Conservation (phyloP, 129 eudicot genomes). For the Saposhnikovia divaricata region DNA sequence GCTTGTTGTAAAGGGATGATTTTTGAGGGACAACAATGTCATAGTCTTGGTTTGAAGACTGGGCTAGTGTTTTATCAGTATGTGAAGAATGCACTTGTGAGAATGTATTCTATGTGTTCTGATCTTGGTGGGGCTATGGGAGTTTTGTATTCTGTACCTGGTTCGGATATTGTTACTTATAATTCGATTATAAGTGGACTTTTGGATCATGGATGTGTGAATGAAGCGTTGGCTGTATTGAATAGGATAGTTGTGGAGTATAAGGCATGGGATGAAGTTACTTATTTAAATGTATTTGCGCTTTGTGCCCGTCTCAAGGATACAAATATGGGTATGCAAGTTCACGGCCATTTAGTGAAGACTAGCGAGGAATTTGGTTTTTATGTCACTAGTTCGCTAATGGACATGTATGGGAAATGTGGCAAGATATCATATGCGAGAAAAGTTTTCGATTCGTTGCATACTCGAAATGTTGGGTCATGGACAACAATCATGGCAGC, state of each 20-base stretch:
- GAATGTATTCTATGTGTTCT: conserved; percentile 37
- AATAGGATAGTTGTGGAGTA: conserved; percentile 26
- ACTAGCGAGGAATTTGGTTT: conserved; percentile 30
- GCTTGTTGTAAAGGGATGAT: conserved; percentile 35
- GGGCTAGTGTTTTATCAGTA: conserved; percentile 49
- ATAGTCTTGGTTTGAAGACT: conserved; percentile 34
- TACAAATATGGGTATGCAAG: conserved; percentile 38
- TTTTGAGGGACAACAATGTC: conserved; percentile 38
- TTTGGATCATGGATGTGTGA: conserved; percentile 29
- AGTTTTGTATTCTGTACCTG: conserved; percentile 35
- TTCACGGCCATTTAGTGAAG: conserved; percentile 37
- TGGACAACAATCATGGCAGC: conserved; percentile 63
- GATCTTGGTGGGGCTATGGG: conserved; percentile 38
- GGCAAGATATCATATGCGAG: conserved; percentile 35
- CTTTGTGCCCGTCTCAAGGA: conserved; percentile 40
- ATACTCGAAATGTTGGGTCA: conserved; percentile 36
- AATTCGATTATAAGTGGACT: conserved; percentile 45
- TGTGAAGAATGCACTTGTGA: conserved; percentile 55
- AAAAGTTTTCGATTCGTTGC: conserved; percentile 30
- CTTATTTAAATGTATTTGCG: conserved; percentile 33
- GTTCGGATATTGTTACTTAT: conserved; percentile 39
- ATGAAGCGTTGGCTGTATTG: conserved; percentile 31
- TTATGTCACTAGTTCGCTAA: conserved; percentile 34
- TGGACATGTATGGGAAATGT: conserved; percentile 74
- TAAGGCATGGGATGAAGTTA: conserved; percentile 39